phyloP scores from a whole-genome alignment of 2,329 filamentous ascomycete species.

The Penicillium brevicompactum region DNA sequence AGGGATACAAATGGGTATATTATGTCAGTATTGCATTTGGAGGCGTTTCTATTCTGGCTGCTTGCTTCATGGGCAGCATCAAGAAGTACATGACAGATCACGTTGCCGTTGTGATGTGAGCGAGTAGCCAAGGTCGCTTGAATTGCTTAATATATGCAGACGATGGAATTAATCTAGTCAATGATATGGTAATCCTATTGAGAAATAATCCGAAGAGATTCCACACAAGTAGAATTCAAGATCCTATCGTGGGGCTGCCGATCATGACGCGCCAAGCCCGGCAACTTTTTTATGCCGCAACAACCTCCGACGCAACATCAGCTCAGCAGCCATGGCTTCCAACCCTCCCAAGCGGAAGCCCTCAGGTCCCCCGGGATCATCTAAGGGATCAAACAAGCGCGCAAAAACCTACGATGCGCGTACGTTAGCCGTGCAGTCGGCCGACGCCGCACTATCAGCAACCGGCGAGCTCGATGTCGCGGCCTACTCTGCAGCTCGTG shows the following conservation, averaged over 20 bases:
- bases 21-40: conserved; percentile 66
- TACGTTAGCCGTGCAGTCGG: conserved; percentile 46
- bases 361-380: conserved; percentile 22
- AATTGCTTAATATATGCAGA: too few relatives aligned
- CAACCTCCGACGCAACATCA: conserved; percentile 9
- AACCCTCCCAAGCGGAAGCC: conserved; percentile 38
- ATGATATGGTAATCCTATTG: too few relatives aligned
- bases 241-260: conserved; percentile 12
- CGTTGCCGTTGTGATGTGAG: conserved; percentile 54
- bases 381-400: conserved; percentile 42
- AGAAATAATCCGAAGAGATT: too few relatives aligned
- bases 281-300: conserved; percentile 19
- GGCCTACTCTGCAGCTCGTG: conserved; percentile 79
- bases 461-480: conserved; percentile 82
- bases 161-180: too few relatives aligned
- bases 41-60: conserved; percentile 56
- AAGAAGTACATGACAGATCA: conserved; percentile 61
- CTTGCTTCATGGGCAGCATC: conserved; percentile 62
- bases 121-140: not conserved
- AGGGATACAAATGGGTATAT: conserved; percentile 64
- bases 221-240: too few relatives aligned
- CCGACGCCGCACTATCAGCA: conserved; percentile 53
- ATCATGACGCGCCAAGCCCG: conserved; percentile 30
- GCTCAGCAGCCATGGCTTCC: conserved; percentile 34
- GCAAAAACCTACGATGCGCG: conserved; percentile 48